phyloP scores from a whole-genome alignment of 805 yeast genomes.

The Starmerella stellata region DNA sequence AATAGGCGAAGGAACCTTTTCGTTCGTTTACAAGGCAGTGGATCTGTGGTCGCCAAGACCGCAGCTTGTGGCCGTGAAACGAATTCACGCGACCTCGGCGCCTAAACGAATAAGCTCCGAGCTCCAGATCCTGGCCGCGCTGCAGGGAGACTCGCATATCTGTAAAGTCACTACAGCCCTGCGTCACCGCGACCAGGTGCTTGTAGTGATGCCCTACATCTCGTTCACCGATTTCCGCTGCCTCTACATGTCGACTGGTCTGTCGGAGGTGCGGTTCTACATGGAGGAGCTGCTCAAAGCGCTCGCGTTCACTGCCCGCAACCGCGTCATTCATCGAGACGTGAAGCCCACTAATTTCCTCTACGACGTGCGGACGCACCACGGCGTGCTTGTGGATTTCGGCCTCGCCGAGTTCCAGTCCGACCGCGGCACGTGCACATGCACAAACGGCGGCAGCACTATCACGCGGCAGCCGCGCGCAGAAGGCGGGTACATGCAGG shows the following conservation, averaged over 20 bases:
- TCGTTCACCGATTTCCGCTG: conserved; percentile 80
- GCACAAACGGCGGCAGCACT: conserved; percentile 1
- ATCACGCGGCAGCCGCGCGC: conserved; percentile 11
- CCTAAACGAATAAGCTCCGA: conserved; percentile 85
- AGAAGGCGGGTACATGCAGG: conserved; percentile 60
- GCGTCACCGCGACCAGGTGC: conserved; percentile 75
- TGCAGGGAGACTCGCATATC: conserved; percentile 36
- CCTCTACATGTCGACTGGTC: conserved; percentile 62
- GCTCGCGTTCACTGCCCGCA: conserved; percentile 51
- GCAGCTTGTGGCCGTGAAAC: conserved; percentile 59
- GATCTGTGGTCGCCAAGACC: conserved; percentile 22
- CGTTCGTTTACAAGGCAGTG: conserved; percentile 44
- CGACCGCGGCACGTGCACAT: conserved; percentile 9
- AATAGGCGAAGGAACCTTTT: conserved; percentile 51
- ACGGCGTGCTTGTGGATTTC: conserved; percentile 78
- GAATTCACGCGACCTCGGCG: conserved; percentile 87
- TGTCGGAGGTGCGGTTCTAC: conserved; percentile 64
- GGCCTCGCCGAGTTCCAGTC: conserved; percentile 61
- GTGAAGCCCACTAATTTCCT: conserved; percentile 70
- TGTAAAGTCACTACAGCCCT: conserved; percentile 83
- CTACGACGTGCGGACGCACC: conserved; percentile 44
- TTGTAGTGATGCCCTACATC: conserved; percentile 81
- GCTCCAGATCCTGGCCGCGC: conserved; percentile 41
- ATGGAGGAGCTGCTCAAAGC: conserved; percentile 64
- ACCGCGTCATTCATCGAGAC: conserved; percentile 79